Base-by-base conservation (phyloP, 2,329 filamentous ascomycete genomes). In the Pestalotiopsis sp. region DNA sequence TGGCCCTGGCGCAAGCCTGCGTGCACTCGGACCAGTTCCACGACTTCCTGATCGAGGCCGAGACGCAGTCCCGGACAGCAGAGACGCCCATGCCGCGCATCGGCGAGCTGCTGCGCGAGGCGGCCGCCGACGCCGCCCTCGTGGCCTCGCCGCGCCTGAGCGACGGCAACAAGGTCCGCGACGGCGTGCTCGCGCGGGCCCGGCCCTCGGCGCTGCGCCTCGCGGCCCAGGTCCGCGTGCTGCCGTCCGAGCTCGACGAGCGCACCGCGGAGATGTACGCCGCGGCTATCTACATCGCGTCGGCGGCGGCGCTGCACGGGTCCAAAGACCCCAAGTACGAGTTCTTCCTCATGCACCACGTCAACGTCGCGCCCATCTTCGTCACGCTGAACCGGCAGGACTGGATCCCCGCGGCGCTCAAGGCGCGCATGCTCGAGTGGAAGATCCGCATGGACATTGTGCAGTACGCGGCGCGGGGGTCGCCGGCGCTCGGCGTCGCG, bases 291-390 rank as follows among this genome's bases (percentile, higher is more conserved):
- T 86, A 81, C 67, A 77, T 85, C 39, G 82, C 83, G 2, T 78
- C 83, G 0, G 78, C 81, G 0, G 87, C 90, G 0, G 88, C 93
- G 0, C 86, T 92, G 72, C 82, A 86, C 38, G 87, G 88, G 0
- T 83, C 84, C 1, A 92, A 35, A 76, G 78, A 84, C 24, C 83
- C 91, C 63, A 94, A 92, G 76, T 89, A 93, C 76, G 94, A 97
- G 77, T 98, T 98, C 78, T 96, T 91, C 82, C 71, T 89, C 66
- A 86, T 88, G 86, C 94, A 98, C 78, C 88, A 89, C 73, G 81
- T 95, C 71, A 98, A 92, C 75, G 83, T 83, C 0, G 75, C 84
- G 11, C 90, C 91, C n/a, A 88, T 97, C 71, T 96, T 95, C 81
- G 85, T 93, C 71, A 82, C 84, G 7, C 85, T 97, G 76, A 85